Conservation (phyloP, 495 filamentous ascomycete genomes). For the Penicillium herquei region DNA sequence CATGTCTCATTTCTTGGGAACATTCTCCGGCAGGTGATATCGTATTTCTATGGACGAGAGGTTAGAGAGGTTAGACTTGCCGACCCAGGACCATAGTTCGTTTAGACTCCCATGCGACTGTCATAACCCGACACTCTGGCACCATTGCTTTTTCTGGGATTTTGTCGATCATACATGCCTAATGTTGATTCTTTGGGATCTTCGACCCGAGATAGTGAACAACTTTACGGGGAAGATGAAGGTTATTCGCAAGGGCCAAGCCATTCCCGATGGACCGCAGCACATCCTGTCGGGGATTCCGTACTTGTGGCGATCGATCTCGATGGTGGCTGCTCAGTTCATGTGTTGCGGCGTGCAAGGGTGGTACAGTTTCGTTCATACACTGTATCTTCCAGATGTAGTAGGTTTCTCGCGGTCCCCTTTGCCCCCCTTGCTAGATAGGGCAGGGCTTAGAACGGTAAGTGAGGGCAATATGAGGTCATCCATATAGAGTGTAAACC, state of each 20-base stretch:
- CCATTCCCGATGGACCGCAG: background rate
- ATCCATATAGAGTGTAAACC: background rate
- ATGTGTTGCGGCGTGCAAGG: background rate
- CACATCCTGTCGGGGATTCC: too few relatives aligned
- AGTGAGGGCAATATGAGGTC: slow-evolving; percentile 9
- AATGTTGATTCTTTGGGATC: too few relatives aligned
- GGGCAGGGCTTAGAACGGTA: background rate
- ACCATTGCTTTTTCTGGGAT: background rate
- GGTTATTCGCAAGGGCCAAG: background rate
- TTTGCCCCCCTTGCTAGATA: background rate
- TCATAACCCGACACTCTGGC: slow-evolving; percentile 36
- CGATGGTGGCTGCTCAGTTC: slow-evolving; percentile 3
- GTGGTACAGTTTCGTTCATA: background rate
- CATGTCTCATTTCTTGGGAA: background rate
- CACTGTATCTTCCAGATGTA: background rate
- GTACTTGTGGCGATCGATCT: background rate
- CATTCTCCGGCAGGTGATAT: background rate
- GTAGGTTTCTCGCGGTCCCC: background rate
- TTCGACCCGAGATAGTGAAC: too few relatives aligned
- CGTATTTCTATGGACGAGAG: background rate
- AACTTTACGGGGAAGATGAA: background rate
- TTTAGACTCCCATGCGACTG: background rate
- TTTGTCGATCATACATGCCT: too few relatives aligned
- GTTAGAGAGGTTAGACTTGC: background rate
- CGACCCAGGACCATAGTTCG: background rate